Percentiles rank a stretch among this genome's conserved stretches.
Evolutionary conservation across 2,329 filamentous ascomycete genomes (phyloP).

Genomic region (Pyrenochaeta sp.): DNA sequence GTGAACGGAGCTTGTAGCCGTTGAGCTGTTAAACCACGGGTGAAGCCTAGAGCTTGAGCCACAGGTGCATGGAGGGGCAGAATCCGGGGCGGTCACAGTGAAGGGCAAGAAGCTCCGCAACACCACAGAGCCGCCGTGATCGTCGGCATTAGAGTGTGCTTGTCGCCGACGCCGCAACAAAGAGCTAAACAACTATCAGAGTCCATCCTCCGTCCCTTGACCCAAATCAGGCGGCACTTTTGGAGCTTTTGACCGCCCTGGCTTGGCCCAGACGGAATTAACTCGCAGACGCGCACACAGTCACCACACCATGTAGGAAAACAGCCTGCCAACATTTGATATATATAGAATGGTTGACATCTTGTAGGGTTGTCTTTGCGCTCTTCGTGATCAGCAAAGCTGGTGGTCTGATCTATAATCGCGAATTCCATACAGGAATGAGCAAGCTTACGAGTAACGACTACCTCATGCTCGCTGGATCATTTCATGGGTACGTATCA

Average conservation of each 20-base stretch:
- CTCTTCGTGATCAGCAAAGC: conserved; percentile 99
- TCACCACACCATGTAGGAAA: conserved; percentile 19
- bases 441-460: conserved; percentile 94
- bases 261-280: too few species aligned
- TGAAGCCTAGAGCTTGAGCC: conserved; percentile 13
- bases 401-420: conserved; percentile 94
- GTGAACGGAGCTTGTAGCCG: conserved; percentile 5
- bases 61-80: conserved; percentile 24
- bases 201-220: not conserved
- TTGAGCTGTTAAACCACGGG: conserved; percentile 8
- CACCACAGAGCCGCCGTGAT: not conserved
- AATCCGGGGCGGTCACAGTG: conserved; percentile 10
- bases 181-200: not conserved
- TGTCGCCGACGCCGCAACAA: not conserved
- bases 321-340: not conserved
- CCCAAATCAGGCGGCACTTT: too few species aligned
- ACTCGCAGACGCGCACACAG: too few species aligned
- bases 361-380: conserved; percentile 84
- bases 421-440: conserved; percentile 86
- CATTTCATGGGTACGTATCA: conserved; percentile 86
- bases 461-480: conserved; percentile 94
- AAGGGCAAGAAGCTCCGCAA: not conserved
- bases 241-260: too few species aligned
- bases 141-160: not conserved
- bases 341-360: conserved; percentile 16